phyloP scores from a whole-genome alignment of 139 green algal genomes.

The Ulvella scutata region DNA sequence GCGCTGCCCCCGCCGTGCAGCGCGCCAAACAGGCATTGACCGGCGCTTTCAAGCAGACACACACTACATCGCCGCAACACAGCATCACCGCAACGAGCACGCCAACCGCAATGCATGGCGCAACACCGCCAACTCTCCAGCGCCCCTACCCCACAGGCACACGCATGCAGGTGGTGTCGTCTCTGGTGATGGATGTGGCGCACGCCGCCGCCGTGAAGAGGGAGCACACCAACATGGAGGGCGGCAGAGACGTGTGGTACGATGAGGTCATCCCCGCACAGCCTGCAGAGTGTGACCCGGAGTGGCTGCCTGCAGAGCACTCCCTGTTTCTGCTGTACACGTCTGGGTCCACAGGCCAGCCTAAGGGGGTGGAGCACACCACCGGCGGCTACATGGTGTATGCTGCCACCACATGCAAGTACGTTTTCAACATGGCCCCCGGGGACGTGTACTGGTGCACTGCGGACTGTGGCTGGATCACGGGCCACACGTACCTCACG shows the following conservation, averaged over 20 bases:
- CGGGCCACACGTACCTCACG: constrained; percentile 73
- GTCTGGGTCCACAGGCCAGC: constrained; percentile 71
- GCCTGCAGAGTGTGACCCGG: constrained; percentile 41
- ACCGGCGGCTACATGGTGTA: constrained; percentile 73
- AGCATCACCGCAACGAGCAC: no score
- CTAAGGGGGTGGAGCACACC: constrained; percentile 37
- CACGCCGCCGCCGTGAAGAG: constrained; percentile 4
- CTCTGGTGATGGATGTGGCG: constrained; percentile 39
- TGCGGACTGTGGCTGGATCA: constrained; percentile 98
- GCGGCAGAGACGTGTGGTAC: constrained; percentile 72
- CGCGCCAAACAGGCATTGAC: no score
- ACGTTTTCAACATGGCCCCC: constrained; percentile 62
- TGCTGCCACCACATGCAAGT: constrained; percentile 55
- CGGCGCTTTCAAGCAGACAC: no score
- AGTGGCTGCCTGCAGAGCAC: constrained; percentile 82
- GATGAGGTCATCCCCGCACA: constrained; percentile 45
- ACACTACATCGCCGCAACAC: no score
- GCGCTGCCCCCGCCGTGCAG: no score
- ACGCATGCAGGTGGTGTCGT: constrained; percentile 12
- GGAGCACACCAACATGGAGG: constrained; percentile 22
- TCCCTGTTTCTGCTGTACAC: constrained; percentile 96
- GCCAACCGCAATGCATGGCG: no score
- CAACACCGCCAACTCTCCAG: no score
- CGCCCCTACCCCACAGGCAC: neutral
- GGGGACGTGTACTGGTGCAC: constrained; percentile 92